Evolutionary conservation across 2,329 filamentous ascomycete species (phyloP).

Genomic region (Corynespora cassiicola): DNA sequence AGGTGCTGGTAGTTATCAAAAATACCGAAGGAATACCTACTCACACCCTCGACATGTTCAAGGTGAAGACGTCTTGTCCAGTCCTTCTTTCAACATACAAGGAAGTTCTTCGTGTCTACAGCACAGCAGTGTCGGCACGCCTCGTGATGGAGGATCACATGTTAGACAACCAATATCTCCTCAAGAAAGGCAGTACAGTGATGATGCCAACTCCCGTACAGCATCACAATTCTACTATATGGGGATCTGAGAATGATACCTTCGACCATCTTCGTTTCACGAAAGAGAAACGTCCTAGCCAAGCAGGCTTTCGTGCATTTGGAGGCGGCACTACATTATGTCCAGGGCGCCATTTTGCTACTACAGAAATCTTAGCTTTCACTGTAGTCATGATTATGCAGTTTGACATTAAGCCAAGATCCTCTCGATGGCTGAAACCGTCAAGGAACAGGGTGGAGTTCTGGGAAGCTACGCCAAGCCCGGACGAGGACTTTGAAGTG

Average conservation of each 20-base stretch:
- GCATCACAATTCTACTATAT: slow-evolving; percentile 28
- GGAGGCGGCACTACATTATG: slow-evolving; percentile 36
- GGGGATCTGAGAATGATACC: slow-evolving; percentile 30
- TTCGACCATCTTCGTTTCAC: slow-evolving; percentile 41
- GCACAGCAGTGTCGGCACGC: slow-evolving; percentile 38
- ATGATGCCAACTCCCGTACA: slow-evolving; percentile 34
- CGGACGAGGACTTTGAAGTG: slow-evolving; percentile 19
- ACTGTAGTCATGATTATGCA: slow-evolving; percentile 29
- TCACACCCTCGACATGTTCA: slow-evolving; percentile 34
- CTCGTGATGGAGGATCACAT: slow-evolving; percentile 39
- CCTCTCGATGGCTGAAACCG: slow-evolving; percentile 8
- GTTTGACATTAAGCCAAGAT: slow-evolving; percentile 27
- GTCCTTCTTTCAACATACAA: slow-evolving; percentile 47
- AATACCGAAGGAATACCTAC: slow-evolving; percentile 3
- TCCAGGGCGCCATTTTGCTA: slow-evolving; percentile 42
- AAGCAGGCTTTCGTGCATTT: slow-evolving; percentile 31
- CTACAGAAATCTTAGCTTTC: slow-evolving; percentile 31
- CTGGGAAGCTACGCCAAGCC: slow-evolving; percentile 14
- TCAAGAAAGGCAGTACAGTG: slow-evolving; percentile 39
- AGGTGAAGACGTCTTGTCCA: slow-evolving; percentile 42
- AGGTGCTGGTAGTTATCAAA: slow-evolving; percentile 1
- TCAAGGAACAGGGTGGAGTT: slow-evolving; percentile 11
- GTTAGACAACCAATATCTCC: slow-evolving; percentile 32
- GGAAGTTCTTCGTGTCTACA: slow-evolving; percentile 46
- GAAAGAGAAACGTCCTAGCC: slow-evolving; percentile 9